phyloP scores from a whole-genome alignment of 331 rosid genomes.

The Cydonia oblonga region DNA sequence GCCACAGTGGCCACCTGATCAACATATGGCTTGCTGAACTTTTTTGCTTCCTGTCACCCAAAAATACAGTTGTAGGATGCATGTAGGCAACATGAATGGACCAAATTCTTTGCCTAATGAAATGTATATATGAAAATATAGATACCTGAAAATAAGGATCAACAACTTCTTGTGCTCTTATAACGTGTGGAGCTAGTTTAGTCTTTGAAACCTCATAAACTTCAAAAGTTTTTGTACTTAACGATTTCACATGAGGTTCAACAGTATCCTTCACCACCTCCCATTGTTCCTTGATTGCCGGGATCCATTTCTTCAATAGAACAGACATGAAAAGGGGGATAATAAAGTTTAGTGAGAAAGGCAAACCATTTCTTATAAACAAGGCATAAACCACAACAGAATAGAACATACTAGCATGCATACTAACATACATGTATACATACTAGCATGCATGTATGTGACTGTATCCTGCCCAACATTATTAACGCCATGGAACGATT shows the following conservation, averaged over 20 bases:
- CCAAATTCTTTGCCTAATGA: background rate
- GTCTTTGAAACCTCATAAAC: constrained; percentile 48
- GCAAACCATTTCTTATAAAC: background rate
- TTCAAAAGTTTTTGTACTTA: constrained; percentile 42
- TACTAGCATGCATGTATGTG: background rate
- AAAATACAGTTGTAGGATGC: constrained; percentile 12
- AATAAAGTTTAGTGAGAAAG: constrained; percentile 2
- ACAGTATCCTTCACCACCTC: constrained; percentile 36
- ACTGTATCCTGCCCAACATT: background rate
- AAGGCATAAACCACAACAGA: background rate
- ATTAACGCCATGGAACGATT: background rate
- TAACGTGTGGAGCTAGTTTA: constrained; percentile 49
- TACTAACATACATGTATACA: background rate
- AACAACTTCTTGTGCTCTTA: constrained; percentile 44
- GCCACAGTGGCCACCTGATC: constrained; percentile 57
- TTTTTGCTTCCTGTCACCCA: constrained; percentile 60
- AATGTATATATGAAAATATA: background rate
- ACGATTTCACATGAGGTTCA: constrained; percentile 47
- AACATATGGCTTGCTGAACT: constrained; percentile 70
- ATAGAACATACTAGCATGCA: background rate
- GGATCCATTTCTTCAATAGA: constrained; percentile 63
- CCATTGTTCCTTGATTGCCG: constrained; percentile 49
- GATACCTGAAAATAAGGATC: constrained; percentile 79
- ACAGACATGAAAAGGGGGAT: constrained; percentile 8
- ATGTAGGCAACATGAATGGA: constrained; percentile 6